phyloP scores from a whole-genome alignment of 805 yeast species.

The Lachancea kluyveri region DNA sequence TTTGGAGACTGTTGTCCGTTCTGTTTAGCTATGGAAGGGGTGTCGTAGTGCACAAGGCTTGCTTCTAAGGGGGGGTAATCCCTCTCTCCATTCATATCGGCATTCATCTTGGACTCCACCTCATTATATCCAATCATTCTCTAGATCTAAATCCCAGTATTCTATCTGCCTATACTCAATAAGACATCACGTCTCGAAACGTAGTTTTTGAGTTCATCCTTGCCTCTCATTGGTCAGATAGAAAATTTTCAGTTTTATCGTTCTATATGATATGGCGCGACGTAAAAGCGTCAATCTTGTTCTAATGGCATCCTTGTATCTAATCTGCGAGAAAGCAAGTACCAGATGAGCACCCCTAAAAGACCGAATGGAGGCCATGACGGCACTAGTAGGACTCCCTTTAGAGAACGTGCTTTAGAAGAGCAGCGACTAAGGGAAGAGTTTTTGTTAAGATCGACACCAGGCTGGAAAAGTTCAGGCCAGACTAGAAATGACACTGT shows the following conservation, averaged over 20 bases:
- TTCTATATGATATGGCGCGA: neutral
- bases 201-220: conserved; percentile 1
- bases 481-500: neutral
- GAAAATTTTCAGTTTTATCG: conserved; percentile 4
- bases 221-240: conserved; percentile 8
- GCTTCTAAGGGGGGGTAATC: conserved; percentile 17
- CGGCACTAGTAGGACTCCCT: conserved; percentile 16
- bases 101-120: conserved; percentile 1
- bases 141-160: too few relatives aligned
- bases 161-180: too few relatives aligned
- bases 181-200: too few relatives aligned
- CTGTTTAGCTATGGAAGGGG: neutral
- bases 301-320: neutral
- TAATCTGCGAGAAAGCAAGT: neutral
- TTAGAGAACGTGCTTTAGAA: conserved; percentile 20
- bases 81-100: conserved; percentile 9
- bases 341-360: neutral
- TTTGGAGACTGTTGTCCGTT: neutral
- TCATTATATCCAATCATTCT: conserved; percentile 1
- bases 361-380: neutral
- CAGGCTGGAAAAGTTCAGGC: conserved; percentile 14
- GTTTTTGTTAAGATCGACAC: conserved; percentile 16
- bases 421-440: conserved; percentile 18
- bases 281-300: too few relatives aligned
- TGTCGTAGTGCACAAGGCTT: conserved; percentile 6